Evolutionary conservation across 331 rosid genomes (phyloP).

Genomic region (Pyracantha coccinea): DNA sequence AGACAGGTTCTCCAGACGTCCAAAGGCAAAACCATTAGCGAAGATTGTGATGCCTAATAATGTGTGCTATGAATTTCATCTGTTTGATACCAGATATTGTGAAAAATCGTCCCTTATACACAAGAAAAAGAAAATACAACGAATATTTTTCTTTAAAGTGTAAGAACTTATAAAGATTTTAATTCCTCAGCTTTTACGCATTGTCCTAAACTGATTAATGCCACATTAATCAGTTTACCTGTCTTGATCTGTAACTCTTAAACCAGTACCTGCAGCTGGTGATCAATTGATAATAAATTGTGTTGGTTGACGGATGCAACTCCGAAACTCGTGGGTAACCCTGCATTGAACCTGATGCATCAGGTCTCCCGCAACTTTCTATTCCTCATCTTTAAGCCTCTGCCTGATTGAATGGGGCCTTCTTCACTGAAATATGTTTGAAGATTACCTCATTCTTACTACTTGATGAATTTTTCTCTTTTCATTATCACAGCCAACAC

Average conservation of each 20-base stretch:
- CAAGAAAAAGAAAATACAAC: not conserved
- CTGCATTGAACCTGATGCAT: not conserved
- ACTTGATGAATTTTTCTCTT: not conserved
- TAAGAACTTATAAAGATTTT: no score
- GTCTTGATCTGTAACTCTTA: not conserved
- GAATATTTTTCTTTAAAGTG: no score
- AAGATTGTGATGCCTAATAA: not conserved
- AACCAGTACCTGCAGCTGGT: not conserved
- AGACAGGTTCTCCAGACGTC: not conserved
- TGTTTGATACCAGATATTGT: not conserved
- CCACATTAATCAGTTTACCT: not conserved
- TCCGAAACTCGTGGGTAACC: not conserved
- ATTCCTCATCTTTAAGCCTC: no score
- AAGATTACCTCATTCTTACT: no score
- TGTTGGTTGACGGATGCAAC: not conserved
- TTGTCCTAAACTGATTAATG: not conserved
- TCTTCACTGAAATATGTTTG: no score
- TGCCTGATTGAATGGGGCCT: no score
- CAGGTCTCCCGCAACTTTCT: not conserved
- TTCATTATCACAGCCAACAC: not conserved
- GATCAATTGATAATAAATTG: not conserved
- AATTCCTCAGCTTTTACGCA: not conserved
- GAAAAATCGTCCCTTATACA: not conserved
- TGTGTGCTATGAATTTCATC: not conserved
- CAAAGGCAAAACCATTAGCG: not conserved